These are phyloP conservation scores for Pleurotus citrinopileatus DNA, from an alignment of 768 basidiomycete species.

Conservation along the genomic window DNA sequence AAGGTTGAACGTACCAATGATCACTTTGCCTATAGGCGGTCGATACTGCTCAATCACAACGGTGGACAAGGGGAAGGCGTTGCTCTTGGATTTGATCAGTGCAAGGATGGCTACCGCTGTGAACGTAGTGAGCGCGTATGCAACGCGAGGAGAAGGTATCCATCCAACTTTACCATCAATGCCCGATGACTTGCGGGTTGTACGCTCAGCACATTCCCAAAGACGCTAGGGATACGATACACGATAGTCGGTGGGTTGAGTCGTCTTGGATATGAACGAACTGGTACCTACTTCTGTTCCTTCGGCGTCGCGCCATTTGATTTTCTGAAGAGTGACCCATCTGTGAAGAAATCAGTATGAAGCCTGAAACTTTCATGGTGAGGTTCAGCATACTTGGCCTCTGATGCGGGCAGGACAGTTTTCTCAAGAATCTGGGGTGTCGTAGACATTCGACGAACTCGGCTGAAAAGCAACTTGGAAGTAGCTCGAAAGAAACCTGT, in stretches of 20 bases:
- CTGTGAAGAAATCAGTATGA: slow-evolving; percentile 34
- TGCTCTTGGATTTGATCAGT: slow-evolving; percentile 70
- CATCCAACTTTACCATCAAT: slow-evolving; percentile 78
- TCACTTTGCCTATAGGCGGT: slow-evolving; percentile 75
- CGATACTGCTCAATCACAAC: slow-evolving; percentile 91
- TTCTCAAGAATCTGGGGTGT: slow-evolving; percentile 50
- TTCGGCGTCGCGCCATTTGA: slow-evolving; percentile 75
- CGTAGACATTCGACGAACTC: background rate
- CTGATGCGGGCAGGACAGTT: slow-evolving; percentile 46
- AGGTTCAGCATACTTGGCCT: slow-evolving; percentile 48
- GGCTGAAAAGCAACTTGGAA: background rate
- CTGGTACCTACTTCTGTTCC: slow-evolving; percentile 59
- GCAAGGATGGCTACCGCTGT: slow-evolving; percentile 85
- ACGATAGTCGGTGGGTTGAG: background rate
- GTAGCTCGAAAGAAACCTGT: background rate
- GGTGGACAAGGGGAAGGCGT: slow-evolving; percentile 71
- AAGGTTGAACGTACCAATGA: slow-evolving; percentile 56
- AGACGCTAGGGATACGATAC: too few relatives aligned
- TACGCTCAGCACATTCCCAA: slow-evolving; percentile 92
- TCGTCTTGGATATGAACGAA: background rate
- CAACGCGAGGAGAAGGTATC: background rate
- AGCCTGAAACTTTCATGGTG: background rate
- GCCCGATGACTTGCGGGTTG: slow-evolving; percentile 70
- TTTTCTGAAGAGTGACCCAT: slow-evolving; percentile 83
- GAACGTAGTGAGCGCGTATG: background rate